A percentile compares a stretch with the other conserved stretches of the same genome.
Evolutionary conservation across 1,284 basidiomycete species (phyloP).

Genomic region (Taiwanofungus camphoratus): DNA sequence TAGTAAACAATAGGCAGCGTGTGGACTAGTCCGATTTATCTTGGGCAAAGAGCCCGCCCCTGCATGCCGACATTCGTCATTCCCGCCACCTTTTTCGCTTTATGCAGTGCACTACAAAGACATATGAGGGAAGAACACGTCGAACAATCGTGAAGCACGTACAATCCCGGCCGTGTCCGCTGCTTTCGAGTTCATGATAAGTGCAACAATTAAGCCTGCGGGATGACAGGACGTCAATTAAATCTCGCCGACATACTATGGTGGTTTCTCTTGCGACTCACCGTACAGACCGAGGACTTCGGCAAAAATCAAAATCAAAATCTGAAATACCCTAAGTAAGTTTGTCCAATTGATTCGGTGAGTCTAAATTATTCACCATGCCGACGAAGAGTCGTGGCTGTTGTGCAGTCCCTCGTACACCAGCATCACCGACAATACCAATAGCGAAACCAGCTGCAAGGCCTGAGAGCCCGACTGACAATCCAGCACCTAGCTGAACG

Average conservation of each 20-base stretch:
- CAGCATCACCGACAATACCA: slow-evolving; percentile 94
- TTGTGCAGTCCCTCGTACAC: slow-evolving; percentile 86
- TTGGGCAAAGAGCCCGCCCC: slow-evolving; percentile 1
- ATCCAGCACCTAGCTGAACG: slow-evolving; percentile 86
- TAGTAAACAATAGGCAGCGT: too few relatives aligned
- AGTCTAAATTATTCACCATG: slow-evolving; percentile 40
- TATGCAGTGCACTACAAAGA: slow-evolving; percentile 14
- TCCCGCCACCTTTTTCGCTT: slow-evolving; percentile 1
- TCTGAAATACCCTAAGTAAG: slow-evolving; percentile 28
- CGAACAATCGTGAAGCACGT: slow-evolving; percentile 5
- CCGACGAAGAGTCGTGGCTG: slow-evolving; percentile 93
- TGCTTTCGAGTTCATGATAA: slow-evolving; percentile 80
- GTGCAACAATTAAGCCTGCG: slow-evolving; percentile 76
- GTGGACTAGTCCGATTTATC: too few relatives aligned
- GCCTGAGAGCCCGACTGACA: slow-evolving; percentile 84
- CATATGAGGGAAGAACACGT: background rate
- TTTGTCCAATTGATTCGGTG: background rate
- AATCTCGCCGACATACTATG: slow-evolving; percentile 1
- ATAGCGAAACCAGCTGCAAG: slow-evolving; percentile 90
- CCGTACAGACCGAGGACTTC: slow-evolving; percentile 82
- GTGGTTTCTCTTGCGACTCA: slow-evolving; percentile 14
- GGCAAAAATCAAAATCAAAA: slow-evolving; percentile 77
- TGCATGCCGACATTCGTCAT: slow-evolving; percentile 7
- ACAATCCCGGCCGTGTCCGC: slow-evolving; percentile 21
- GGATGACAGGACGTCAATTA: background rate